Base-by-base conservation (phyloP, 225 moss, liverwort and hornwort species). In the Climacium dendroides region DNA sequence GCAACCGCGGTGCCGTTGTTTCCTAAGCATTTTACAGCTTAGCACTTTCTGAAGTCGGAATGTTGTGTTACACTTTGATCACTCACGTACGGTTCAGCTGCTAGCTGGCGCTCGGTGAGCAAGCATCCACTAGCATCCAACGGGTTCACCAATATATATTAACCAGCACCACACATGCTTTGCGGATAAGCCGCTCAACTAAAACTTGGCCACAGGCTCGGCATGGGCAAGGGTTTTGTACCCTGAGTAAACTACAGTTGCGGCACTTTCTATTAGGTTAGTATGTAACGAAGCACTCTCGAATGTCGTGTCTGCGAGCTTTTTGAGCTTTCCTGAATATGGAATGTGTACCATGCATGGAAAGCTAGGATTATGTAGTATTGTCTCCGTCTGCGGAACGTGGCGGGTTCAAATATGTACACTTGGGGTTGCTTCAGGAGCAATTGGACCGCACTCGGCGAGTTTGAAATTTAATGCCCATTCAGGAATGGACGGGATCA, bases 191-290 rank as follows among this genome's bases (percentile, higher is more conserved):
- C 83, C 43, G 43, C 47, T 54, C 61, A 47, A 66, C 58, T n/a
- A n/a, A 70, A 72, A 60, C 79, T 66, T 86, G 43, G 66, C 59
- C 60, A 19, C 28, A 80, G 20, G n/a, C 18, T 63, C 58, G 34
- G 83, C 69, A 86, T 91, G 91, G 84, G 89, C 91, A 67, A 80
- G 75, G 83, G 67, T 74, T 74, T 82, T 71, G 78, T 50, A 88
- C 73, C 50, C 88, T 59, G 66, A 84, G 80, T 91, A 80, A 89
- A 91, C 91, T 91, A 74, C 91, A 89, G 89, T 83, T 79, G 72
- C 82, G 60, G n/a, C 74, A 83, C 91, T 91, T 83, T 79, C 73
- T 45, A 11, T 73, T 43, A 79, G 79, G 62, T 48, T 57, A 43
- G 41, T 43, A 78, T 78, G 32, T 5, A 64, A 71, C 57, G 61